Evolutionary conservation across 768 basidiomycete species (phyloP).

Genomic region (Lactarius trivialis): DNA sequence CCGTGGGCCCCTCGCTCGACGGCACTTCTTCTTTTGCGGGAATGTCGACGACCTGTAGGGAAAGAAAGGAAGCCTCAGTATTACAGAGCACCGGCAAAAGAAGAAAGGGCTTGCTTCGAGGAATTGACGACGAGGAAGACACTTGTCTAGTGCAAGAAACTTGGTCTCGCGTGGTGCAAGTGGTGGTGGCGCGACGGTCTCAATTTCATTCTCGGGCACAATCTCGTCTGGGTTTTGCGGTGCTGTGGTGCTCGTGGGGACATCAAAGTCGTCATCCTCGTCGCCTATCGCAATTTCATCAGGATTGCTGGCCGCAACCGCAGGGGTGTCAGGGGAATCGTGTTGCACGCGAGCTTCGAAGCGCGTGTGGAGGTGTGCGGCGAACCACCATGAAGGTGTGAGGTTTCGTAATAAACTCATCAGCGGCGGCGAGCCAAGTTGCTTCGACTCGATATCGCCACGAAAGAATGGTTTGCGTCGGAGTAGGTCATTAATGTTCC

Average conservation of each 20-base stretch:
- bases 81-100: background rate
- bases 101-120: slow-evolving; percentile 52
- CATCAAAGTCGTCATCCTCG: slow-evolving; percentile 29
- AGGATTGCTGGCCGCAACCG: slow-evolving; percentile 32
- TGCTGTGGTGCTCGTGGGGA: background rate
- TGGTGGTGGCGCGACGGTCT: slow-evolving; percentile 33
- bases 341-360: slow-evolving; percentile 69
- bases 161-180: slow-evolving; percentile 44
- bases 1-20: background rate
- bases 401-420: slow-evolving; percentile 44
- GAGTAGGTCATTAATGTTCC: slow-evolving; percentile 59
- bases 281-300: slow-evolving; percentile 46
- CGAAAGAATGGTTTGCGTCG: slow-evolving; percentile 73
- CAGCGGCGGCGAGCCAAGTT: slow-evolving; percentile 72
- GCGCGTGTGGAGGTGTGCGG: slow-evolving; percentile 84
- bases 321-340: slow-evolving; percentile 3
- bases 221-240: slow-evolving; percentile 48
- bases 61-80: background rate
- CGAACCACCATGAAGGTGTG: slow-evolving; percentile 84
- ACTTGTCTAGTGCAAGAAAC: slow-evolving; percentile 87
- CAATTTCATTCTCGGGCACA: slow-evolving; percentile 39
- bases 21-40: slow-evolving; percentile 26
- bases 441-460: slow-evolving; percentile 57
- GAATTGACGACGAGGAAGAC: slow-evolving; percentile 41
- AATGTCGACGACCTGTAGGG: slow-evolving; percentile 64